Evolutionary conservation across 495 filamentous ascomycete species (phyloP), one percentile per base, ranked within the genome.

Genomic region (Cudoniella acicularis): DNA sequence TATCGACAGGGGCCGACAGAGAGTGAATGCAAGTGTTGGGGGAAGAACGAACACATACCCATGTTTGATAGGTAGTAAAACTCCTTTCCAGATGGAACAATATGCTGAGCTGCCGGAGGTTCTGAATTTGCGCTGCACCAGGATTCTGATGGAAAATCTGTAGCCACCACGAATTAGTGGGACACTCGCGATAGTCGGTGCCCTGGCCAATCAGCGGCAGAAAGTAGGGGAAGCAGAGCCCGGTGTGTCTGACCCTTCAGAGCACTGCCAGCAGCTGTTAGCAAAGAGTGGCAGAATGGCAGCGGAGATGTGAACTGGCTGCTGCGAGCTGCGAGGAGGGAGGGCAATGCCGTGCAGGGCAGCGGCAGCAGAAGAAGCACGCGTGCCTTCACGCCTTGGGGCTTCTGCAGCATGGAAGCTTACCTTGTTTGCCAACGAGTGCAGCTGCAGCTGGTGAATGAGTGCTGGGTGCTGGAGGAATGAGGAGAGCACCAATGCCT

Each of bases 91-190:
- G 10, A 26, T 24, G 20, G 48, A 50, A 50, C 48, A 25, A 23
- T 13, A 25, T 13, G 48, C 48, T 50, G 48, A 50, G 48, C 48
- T 50, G 48, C 48, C 48, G 48, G 48, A 50, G 48, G 22, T 13
- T 23, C 22, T 23, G 48, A 50, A 6, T 24, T 50, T n/a, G 48
- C 48, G 20, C 21, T 50, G 48, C 48, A 50, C 48, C 48, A 25
- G 48, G 48, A 50, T 50, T 13, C n/a, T 6, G 23, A 50, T 23
- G 48, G 48, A 50, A 50, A 50, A 50, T 50, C 48, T 50, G 48
- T 50, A 50, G 48, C 48, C 20, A 50, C 18, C 48, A 25, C 48
- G 48, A 24, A 26, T 50, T 50, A 50, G 48, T 50, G 48, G 48
- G 48, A 50, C 48, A 21, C 10, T 50, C 20, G 20, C 21, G 20